Conservation (phyloP, 2,329 filamentous ascomycete genomes). For the Aspergillus fijiensis region DNA sequence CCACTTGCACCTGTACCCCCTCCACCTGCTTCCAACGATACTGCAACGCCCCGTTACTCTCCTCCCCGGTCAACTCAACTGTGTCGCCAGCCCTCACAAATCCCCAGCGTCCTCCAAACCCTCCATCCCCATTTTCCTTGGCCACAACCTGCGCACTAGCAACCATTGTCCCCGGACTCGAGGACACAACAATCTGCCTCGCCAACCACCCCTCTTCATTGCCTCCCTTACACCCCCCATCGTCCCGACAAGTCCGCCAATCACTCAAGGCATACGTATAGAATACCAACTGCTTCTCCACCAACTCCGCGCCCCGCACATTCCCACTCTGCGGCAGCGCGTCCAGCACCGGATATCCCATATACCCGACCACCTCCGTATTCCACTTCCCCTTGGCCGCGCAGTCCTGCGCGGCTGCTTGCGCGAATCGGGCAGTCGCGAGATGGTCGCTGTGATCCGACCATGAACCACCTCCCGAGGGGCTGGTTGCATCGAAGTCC, state of each 20-base stretch:
- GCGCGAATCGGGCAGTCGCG: constrained; percentile 4
- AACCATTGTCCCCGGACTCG: background rate
- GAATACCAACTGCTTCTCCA: constrained; percentile 7
- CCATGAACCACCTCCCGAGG: background rate
- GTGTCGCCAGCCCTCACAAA: background rate
- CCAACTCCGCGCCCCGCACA: constrained; percentile 1
- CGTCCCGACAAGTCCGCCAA: constrained; percentile 1
- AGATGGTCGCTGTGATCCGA: constrained; percentile 16
- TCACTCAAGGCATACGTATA: constrained; percentile 13
- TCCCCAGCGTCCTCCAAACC: background rate
- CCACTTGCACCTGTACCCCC: background rate
- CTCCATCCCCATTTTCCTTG: background rate
- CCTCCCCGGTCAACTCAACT: constrained; percentile 9
- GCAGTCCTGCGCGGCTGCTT: constrained; percentile 1
- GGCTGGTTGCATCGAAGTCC: background rate
- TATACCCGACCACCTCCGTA: constrained; percentile 5
- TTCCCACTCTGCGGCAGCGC: background rate
- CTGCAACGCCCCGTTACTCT: background rate
- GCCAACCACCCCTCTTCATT: constrained; percentile 8
- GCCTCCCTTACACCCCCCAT: background rate
- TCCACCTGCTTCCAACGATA: constrained; percentile 9
- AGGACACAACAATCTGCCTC: constrained; percentile 1
- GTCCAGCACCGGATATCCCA: constrained; percentile 10
- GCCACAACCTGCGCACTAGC: background rate
- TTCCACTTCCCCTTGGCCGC: too few relatives aligned